phyloP scores from a whole-genome alignment of 2,329 filamentous ascomycete genomes.

The Scedosporium aurantiacum region DNA sequence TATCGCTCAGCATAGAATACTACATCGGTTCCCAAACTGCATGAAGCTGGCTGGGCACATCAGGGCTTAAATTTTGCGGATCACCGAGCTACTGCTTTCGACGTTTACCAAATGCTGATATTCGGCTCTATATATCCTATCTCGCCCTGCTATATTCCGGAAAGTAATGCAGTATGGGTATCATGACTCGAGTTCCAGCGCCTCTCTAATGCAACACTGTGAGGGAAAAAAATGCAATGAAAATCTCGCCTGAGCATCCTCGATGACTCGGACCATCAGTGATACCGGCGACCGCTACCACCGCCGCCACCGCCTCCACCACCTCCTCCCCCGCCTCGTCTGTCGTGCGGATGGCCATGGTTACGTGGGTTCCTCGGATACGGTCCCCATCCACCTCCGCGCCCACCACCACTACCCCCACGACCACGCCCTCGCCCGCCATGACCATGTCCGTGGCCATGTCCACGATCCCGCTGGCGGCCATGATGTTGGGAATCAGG shows the following conservation, averaged over 20 bases:
- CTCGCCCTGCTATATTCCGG: not conserved
- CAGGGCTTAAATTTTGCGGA: no score
- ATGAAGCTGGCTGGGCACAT: no score
- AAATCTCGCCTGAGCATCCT: not conserved
- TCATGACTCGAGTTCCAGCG: not conserved
- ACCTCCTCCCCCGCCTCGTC: conserved; percentile 15
- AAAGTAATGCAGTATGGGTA: not conserved
- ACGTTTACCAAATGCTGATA: not conserved
- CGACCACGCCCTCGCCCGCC: conserved; percentile 16
- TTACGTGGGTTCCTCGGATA: conserved; percentile 2
- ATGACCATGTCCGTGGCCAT: not conserved
- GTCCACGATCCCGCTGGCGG: not conserved
- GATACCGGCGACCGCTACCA: conserved; percentile 4
- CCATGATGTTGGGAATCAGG: not conserved
- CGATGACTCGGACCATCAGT: not conserved
- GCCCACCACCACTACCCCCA: conserved; percentile 13
- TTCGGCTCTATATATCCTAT: not conserved
- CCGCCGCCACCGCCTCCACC: conserved; percentile 14
- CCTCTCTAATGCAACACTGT: not conserved
- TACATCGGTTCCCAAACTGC: no score
- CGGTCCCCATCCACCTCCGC: conserved; percentile 7
- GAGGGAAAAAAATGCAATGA: not conserved
- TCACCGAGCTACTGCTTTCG: not conserved
- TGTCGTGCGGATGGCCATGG: conserved; percentile 1
- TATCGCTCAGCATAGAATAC: no score